Conservation (phyloP, 2,329 filamentous ascomycete species). For the Corynespora cassiicola region DNA sequence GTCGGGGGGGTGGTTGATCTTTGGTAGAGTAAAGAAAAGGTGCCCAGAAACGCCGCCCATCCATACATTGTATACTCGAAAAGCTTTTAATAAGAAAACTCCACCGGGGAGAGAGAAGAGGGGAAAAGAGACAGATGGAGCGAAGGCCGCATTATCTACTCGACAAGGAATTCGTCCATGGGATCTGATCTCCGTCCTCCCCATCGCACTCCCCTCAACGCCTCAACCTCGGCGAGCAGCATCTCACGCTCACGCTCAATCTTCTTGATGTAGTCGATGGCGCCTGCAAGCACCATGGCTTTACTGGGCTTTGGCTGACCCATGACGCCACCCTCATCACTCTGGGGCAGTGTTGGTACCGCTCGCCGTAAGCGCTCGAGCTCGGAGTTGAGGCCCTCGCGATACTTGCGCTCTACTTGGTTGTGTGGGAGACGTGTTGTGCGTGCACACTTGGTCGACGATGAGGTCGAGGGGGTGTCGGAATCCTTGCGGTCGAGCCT, state of each 20-base stretch:
- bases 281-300: conserved; percentile 36
- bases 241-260: conserved; percentile 37
- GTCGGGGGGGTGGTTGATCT: too few relatives aligned
- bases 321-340: conserved; percentile 28
- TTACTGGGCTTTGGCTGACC: conserved; percentile 41
- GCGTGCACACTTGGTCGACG: conserved; percentile 23
- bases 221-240: conserved; percentile 32
- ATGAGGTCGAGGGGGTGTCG: conserved; percentile 17
- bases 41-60: too few relatives aligned
- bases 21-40: too few relatives aligned
- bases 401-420: conserved; percentile 42
- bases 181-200: too few relatives aligned
- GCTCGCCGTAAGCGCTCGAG: conserved; percentile 36
- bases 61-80: too few relatives aligned
- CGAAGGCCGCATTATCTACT: too few relatives aligned
- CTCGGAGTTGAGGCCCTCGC: conserved; percentile 34
- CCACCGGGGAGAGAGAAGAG: too few relatives aligned
- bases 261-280: conserved; percentile 40
- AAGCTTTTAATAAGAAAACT: too few relatives aligned
- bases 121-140: too few relatives aligned
- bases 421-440: conserved; percentile 41
- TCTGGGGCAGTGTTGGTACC: conserved; percentile 38
- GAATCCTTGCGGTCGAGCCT: conserved; percentile 30
- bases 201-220: conserved; percentile 23
- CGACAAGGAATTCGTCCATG: too few relatives aligned